These are phyloP conservation scores for Neotropicomus parvogracilis DNA, from an alignment of 1,284 basidiomycete genomes.

Conservation along the genomic window DNA sequence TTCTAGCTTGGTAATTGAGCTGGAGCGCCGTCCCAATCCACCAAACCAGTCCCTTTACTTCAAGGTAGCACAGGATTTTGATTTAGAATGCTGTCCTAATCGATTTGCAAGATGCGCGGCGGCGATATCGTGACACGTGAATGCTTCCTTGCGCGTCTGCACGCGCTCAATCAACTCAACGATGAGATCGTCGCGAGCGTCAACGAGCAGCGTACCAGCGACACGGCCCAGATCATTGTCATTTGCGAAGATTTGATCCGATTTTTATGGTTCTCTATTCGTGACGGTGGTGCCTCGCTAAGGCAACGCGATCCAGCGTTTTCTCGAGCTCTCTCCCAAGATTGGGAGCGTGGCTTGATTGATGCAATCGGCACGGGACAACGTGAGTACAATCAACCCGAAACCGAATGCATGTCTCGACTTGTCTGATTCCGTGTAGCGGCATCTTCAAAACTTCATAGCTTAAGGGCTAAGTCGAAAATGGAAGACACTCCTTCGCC, in stretches of 20 bases:
- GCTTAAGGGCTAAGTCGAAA: neutral
- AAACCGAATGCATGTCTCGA: neutral
- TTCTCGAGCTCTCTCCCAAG: slow-evolving; percentile 19
- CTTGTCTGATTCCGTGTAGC: neutral
- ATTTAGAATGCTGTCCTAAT: neutral
- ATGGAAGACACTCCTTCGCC: neutral
- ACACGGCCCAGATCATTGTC: slow-evolving; percentile 34
- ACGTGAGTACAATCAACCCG: slow-evolving; percentile 13
- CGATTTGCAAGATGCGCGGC: slow-evolving; percentile 24
- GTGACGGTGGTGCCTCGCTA: slow-evolving; percentile 25
- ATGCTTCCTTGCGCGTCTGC: slow-evolving; percentile 21
- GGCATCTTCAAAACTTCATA: neutral
- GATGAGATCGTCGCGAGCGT: slow-evolving; percentile 24
- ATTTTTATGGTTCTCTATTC: slow-evolving; percentile 32
- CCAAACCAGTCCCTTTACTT: slow-evolving; percentile 18
- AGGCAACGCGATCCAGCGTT: slow-evolving; percentile 15
- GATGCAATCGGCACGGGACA: slow-evolving; percentile 19
- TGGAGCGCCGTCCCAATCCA: slow-evolving; percentile 16
- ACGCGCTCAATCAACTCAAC: slow-evolving; percentile 14
- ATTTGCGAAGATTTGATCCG: slow-evolving; percentile 26
- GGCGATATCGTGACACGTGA: slow-evolving; percentile 29
- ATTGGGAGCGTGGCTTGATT: slow-evolving; percentile 27
- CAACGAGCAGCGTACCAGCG: slow-evolving; percentile 24
- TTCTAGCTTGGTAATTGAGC: slow-evolving; percentile 24
- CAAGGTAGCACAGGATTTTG: slow-evolving; percentile 15